These are phyloP conservation scores for Favolaschia claudopus DNA, from an alignment of 768 basidiomycete genomes.

Conservation along the genomic window DNA sequence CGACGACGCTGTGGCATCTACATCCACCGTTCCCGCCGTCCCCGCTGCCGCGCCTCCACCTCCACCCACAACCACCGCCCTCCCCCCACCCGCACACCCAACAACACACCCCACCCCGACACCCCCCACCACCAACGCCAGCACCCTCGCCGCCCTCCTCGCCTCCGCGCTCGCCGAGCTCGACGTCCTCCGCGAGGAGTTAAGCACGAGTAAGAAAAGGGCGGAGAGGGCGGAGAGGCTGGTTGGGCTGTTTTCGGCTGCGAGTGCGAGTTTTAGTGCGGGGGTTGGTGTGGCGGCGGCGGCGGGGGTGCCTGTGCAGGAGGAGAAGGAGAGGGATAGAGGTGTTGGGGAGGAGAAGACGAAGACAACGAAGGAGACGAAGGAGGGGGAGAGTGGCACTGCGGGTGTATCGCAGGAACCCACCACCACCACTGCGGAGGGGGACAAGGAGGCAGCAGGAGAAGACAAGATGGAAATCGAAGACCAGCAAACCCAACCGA, in stretches of 20 bases:
- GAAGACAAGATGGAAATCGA: too few relatives aligned
- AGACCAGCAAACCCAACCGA: too few relatives aligned
- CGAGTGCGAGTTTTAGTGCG: background rate
- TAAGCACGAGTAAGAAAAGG: slow-evolving; percentile 47
- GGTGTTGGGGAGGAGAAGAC: background rate
- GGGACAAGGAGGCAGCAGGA: too few relatives aligned
- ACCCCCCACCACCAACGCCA: slow-evolving; percentile 21
- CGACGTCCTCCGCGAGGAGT: slow-evolving; percentile 60
- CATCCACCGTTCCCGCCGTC: too few relatives aligned
- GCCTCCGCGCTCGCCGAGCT: slow-evolving; percentile 58
- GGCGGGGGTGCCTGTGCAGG: too few relatives aligned
- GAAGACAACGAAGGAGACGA: background rate
- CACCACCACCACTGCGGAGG: slow-evolving; percentile 10
- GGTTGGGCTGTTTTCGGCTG: slow-evolving; percentile 34
- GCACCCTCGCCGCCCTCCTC: slow-evolving; percentile 64
- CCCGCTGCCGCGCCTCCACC: too few relatives aligned
- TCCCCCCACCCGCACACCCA: slow-evolving; percentile 6
- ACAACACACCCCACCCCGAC: background rate
- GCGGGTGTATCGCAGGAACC: too few relatives aligned
- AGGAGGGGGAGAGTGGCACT: too few relatives aligned
- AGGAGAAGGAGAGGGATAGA: too few relatives aligned
- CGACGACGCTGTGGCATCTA: too few relatives aligned
- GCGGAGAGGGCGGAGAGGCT: slow-evolving; percentile 64
- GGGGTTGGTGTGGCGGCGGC: background rate
- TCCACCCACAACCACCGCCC: too few relatives aligned